Base-by-base conservation (phyloP, 495 filamentous ascomycete genomes). In the Penicillium robsamsonii region DNA sequence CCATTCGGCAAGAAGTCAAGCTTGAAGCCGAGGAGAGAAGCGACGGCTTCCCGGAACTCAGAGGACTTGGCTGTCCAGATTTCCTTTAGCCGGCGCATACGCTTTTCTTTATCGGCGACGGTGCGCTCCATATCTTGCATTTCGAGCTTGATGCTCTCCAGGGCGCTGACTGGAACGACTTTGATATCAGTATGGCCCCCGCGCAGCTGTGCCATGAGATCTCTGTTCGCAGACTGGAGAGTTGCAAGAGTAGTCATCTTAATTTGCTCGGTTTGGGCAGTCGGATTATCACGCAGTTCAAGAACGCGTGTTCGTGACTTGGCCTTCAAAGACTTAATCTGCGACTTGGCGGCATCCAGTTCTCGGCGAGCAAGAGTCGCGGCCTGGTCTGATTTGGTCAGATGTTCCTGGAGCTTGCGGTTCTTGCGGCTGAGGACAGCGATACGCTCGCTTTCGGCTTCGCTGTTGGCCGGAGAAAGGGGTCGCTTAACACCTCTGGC, bases 21-120 rank as follows among this genome's bases (percentile, higher is more conserved):
- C 50, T 92, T 92, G 85, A 89, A 97, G 0, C 94, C 94, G 2
- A 99, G 80, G 3, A 96, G 80, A 46, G 83, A 88, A 60, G 90
- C 88, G 35, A 97, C 90, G 3, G 92, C 90, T 71, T 97, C 90
- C 12, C 94, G 87, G 78, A 97, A 96, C 72, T 97, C 94, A 59
- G 85, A 83, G 12, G 87, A 87, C 68, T 97, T 97, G 55, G 87
- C 80, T 3, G 81, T 80, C 86, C 89, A 99, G 56, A 97, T 92
- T 61, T 96, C 86, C 58, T 91, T 93, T 38, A 96, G 83, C 12
- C 94, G 87, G 15, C 84, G 81, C 62, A 88, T 89, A 43, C 85
- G 84, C 71, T 97, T 97, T 60, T 95, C 90, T 56, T 87, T 86
- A 8, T 89, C 87, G 13, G 87, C 87, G n/a, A 96, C 81, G 11